Conservation (phyloP, 192 early-diverging fungal genomes). For the Podila epicladia region DNA sequence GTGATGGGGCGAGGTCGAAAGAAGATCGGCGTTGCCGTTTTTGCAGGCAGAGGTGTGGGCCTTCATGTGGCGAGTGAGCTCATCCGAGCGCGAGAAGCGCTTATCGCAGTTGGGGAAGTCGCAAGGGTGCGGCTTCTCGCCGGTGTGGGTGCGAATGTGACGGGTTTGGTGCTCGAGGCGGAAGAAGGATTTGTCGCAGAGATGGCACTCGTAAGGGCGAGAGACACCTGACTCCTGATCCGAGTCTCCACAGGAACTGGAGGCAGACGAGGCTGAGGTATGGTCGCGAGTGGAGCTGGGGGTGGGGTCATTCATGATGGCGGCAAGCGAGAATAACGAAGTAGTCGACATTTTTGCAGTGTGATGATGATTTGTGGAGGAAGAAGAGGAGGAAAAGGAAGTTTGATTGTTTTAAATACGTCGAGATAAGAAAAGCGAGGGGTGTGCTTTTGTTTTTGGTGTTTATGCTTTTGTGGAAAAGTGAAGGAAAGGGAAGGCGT, state of each 20-base stretch:
- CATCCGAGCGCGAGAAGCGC: slow-evolving; percentile 81
- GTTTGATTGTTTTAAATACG: not conserved
- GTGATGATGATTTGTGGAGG: slow-evolving; percentile 4
- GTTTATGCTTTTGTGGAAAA: too few species aligned
- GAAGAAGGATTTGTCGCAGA: slow-evolving; percentile 79
- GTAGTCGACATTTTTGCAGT: slow-evolving; percentile 23
- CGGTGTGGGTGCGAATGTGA: slow-evolving; percentile 87
- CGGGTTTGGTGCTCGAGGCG: slow-evolving; percentile 84
- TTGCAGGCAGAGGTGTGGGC: slow-evolving; percentile 65
- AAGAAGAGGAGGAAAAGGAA: not conserved
- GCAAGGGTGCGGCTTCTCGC: slow-evolving; percentile 86
- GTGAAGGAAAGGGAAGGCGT: too few species aligned
- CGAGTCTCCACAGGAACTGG: slow-evolving; percentile 24
- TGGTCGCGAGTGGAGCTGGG: slow-evolving; percentile 8
- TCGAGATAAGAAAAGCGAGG: not conserved
- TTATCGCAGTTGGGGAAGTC: slow-evolving; percentile 80
- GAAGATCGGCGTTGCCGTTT: slow-evolving; percentile 53
- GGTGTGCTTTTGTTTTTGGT: not conserved
- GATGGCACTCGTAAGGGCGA: slow-evolving; percentile 79
- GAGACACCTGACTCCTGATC: slow-evolving; percentile 29
- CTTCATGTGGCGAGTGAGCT: slow-evolving; percentile 78
- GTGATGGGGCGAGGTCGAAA: slow-evolving; percentile 48
- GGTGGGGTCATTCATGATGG: slow-evolving; percentile 42
- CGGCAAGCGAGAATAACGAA: slow-evolving; percentile 39
- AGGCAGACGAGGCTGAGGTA: slow-evolving; percentile 11